Base-by-base conservation (phyloP, 768 basidiomycete genomes). In the Leccinum barrowsii region DNA sequence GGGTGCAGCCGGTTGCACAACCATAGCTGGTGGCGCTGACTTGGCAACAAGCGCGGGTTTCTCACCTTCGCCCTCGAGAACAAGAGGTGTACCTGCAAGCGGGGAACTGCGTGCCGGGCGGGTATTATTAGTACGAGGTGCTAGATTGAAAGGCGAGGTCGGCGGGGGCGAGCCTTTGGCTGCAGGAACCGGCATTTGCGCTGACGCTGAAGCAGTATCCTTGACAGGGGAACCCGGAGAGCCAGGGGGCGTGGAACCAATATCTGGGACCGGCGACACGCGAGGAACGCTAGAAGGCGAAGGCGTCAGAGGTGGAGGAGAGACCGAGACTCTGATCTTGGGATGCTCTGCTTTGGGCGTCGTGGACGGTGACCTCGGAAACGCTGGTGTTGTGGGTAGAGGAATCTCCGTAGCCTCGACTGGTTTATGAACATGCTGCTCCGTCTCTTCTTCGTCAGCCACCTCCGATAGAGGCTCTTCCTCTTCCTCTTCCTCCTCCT, bases 61-160 rank as follows among this genome's bases (percentile, higher is more conserved):
- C 32, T 50, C 60, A 11, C 62, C 54, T 35, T 73, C 70, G 17
- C 72, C 72, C 8, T 82, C 82, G 15, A 80, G 80, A 21, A 77
- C 82, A 56, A 75, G 75, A 54, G 84, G 75, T 5, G 78, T 76
- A 57, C 72, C 83, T 4, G 90, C 85, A 51, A 92, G 75, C 2
- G 90, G 90, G 3, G 90, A 91, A 63, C 90, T 92, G n/a, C 87
- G 83, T 3, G 78, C 71, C 0, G 89, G 89, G 7, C 85, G 82
- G 7, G 42, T 44, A 3, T 60, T 71, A 12, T 53, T 64, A 19
- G 87, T 80, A 40, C 87, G 78, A 19, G 84, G 83, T 17, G 81
- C 50, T 26, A 69, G 68, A 22, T 79, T 78, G 32, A 85, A 68
- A 3, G 76, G 72, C 21, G 82, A 77, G 66, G 50, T 32, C 13